Percentiles rank a stretch among this genome's conserved stretches.
These are phyloP conservation scores for Wickerhamiella shivajii DNA, from an alignment of 805 yeast genomes.

Conservation along the genomic window DNA sequence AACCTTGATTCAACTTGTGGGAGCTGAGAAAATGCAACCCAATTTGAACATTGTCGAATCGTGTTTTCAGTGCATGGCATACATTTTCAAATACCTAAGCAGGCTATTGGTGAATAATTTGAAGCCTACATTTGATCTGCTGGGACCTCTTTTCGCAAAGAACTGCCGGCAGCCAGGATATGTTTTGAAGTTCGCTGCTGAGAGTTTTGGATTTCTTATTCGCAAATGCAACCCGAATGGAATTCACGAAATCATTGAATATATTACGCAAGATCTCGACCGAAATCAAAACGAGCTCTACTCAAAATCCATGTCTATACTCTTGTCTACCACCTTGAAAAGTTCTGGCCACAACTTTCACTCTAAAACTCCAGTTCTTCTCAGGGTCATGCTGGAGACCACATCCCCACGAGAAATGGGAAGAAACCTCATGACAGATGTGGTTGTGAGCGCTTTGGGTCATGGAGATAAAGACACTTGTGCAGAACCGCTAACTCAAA, in stretches of 20 bases:
- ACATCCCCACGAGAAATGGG: background rate
- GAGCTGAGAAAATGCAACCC: constrained; percentile 13
- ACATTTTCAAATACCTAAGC: constrained; percentile 75
- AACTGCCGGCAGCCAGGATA: constrained; percentile 32
- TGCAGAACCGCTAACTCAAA: constrained; percentile 16
- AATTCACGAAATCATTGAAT: constrained; percentile 33
- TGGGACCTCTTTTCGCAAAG: constrained; percentile 47
- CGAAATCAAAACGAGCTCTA: constrained; percentile 33
- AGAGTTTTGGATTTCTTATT: constrained; percentile 71
- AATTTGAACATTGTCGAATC: constrained; percentile 55
- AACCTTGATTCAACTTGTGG: constrained; percentile 39
- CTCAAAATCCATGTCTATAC: constrained; percentile 40
- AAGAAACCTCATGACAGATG: constrained; percentile 11
- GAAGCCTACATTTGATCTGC: constrained; percentile 48
- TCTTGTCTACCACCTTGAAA: constrained; percentile 61
- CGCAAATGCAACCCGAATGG: constrained; percentile 45
- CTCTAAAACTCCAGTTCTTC: constrained; percentile 45
- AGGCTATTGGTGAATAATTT: constrained; percentile 47
- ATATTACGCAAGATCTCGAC: constrained; percentile 23
- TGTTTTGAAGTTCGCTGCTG: constrained; percentile 73
- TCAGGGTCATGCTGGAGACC: constrained; percentile 20
- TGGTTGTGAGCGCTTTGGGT: constrained; percentile 22
- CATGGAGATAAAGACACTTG: constrained; percentile 23
- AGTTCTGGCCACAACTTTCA: constrained; percentile 62
- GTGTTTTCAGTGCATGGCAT: constrained; percentile 74